phyloP scores from a whole-genome alignment of 306 rosid genomes.

The Rubus idaeus region DNA sequence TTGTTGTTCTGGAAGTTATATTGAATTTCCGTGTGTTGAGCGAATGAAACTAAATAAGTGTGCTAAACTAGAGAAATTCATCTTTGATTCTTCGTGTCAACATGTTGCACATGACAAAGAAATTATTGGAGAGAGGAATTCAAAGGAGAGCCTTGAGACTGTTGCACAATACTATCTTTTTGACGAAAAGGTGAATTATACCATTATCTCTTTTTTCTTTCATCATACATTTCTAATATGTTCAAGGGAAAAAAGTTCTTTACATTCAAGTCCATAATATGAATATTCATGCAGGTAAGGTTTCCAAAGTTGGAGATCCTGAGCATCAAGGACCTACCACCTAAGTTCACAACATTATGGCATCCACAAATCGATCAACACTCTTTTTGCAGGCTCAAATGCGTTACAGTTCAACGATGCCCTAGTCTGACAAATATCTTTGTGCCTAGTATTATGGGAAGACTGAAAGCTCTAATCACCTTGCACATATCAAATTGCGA shows the following conservation, averaged over 20 bases:
- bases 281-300: too few species aligned
- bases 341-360: background rate
- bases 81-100: background rate
- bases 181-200: background rate
- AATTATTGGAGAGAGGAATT: background rate
- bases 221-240: background rate
- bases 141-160: background rate
- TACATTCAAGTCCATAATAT: background rate
- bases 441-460: too few species aligned
- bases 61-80: background rate
- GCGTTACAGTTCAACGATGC: too few species aligned
- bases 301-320: background rate
- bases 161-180: background rate
- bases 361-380: background rate
- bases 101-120: background rate
- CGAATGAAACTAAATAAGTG: fast-evolving
- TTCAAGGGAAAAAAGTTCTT: too few species aligned
- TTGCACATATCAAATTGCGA: too few species aligned
- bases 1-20: background rate
- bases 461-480: too few species aligned
- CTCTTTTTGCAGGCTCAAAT: too few species aligned
- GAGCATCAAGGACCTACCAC: fast-evolving
- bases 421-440: too few species aligned
- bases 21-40: background rate
- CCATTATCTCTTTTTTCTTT: background rate